Evolutionary conservation across 2,329 filamentous ascomycete genomes (phyloP).

Genomic region (Exophiala xenobiotica): DNA sequence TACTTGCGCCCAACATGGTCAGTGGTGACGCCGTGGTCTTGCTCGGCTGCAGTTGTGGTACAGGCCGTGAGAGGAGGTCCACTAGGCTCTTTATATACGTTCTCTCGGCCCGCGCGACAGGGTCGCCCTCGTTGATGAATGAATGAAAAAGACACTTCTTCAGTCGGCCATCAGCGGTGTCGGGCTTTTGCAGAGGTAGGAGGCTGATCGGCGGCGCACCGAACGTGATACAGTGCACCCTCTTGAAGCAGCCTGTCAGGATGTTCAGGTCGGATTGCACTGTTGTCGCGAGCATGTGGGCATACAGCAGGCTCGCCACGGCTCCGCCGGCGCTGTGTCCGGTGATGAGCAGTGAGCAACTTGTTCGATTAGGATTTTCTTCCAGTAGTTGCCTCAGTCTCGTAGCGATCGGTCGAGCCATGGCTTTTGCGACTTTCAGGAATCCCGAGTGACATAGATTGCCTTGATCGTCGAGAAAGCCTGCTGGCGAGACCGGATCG

Average conservation of each 20-base stretch:
- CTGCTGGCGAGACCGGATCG: conserved; percentile 62
- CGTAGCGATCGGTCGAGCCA: conserved; percentile 70
- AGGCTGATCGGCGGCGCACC: conserved; percentile 78
- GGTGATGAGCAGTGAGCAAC: conserved; percentile 74
- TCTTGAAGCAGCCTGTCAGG: conserved; percentile 69
- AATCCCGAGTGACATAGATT: conserved; percentile 83
- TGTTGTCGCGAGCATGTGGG: conserved; percentile 68
- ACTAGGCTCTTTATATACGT: conserved; percentile 71
- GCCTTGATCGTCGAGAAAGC: conserved; percentile 73
- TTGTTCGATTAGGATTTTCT: conserved; percentile 66
- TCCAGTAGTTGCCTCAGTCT: conserved; percentile 68
- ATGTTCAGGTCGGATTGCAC: conserved; percentile 67
- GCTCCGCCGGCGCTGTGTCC: conserved; percentile 86
- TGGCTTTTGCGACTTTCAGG: conserved; percentile 69
- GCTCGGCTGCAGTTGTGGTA: conserved; percentile 41
- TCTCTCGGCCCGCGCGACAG: conserved; percentile 73
- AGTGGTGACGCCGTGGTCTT: conserved; percentile 10
- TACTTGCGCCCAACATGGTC: conserved; percentile 19
- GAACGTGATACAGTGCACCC: conserved; percentile 81
- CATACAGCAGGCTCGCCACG: conserved; percentile 74
- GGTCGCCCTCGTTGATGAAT: conserved; percentile 85
- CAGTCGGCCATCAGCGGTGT: conserved; percentile 40
- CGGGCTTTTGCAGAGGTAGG: conserved; percentile 64
- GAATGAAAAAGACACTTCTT: conserved; percentile 72
- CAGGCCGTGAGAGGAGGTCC: conserved; percentile 65